Evolutionary conservation across 805 yeast genomes (phyloP), one percentile per base, ranked within the genome.

Genomic region (Cephaloascus albidus): DNA sequence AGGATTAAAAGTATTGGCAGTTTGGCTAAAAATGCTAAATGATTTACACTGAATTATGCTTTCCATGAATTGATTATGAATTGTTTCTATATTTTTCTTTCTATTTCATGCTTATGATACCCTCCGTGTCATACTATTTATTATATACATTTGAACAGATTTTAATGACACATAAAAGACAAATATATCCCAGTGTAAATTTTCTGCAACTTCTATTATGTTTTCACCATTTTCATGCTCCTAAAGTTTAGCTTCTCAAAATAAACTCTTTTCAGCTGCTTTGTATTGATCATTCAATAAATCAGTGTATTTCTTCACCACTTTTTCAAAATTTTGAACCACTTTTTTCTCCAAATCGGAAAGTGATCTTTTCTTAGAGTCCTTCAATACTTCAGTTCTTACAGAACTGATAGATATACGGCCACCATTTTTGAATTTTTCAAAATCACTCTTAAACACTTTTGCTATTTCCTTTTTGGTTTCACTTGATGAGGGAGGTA

Each of bases 401-500:
- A 78, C 59, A 15, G 71, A 64, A 2, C 80, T 63, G 35, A 87
- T 60, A 1, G 84, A 75, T 38, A 61, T 58, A 40, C 65, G 70
- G 33, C 58, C 52, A 10, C 78, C 65, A 44, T 73, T 74, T 43
- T 76, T 78, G 58, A 69, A 78, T 38, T 69, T 70, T 46, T 87
- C 95, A 46, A 67, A 76, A 1, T 71, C 68, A n/a, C 67, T 71
- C 54, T 87, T 88, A 54, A 86, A 63, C 10, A 72, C 70, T 51
- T 78, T 81, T 6, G 68, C 71, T 37, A 65, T 59, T 41, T 74
- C 79, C 44, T 65, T 61, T 64, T 74, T 79, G 20, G 80, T 65
- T 41, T 83, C 94, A 4, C 79, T 71, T 3, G 90, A 79, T 15
- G 81, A 72, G 19, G 87, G 78, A 14, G 95, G 94, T 43, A 88